Evolutionary conservation across 2,329 filamentous ascomycete species (phyloP).

Genomic region (Colletotrichum liaoningense): DNA sequence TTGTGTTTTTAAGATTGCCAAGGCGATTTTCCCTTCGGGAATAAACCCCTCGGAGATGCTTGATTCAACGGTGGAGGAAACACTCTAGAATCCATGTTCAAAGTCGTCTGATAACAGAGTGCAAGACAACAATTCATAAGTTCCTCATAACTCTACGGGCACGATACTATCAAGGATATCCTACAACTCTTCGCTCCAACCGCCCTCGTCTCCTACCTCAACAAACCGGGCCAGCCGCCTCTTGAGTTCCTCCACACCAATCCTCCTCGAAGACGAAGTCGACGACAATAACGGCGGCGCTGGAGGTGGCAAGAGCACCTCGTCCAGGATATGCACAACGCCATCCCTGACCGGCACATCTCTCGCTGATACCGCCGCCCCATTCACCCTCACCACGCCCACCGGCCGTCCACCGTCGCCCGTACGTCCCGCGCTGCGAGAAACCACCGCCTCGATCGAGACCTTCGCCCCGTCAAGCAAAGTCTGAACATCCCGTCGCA

Average conservation of each 20-base stretch:
- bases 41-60: too few relatives aligned
- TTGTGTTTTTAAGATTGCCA: too few relatives aligned
- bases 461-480: background rate
- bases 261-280: too few relatives aligned
- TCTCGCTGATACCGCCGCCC: background rate
- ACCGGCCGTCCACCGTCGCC: background rate
- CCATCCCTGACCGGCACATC: slow-evolving; percentile 20
- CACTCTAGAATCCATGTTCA: too few relatives aligned
- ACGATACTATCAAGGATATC: background rate
- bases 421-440: too few relatives aligned
- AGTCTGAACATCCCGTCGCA: background rate
- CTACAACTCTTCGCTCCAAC: background rate
- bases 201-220: background rate
- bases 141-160: too few relatives aligned
- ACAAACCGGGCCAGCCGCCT: background rate
- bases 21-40: too few relatives aligned
- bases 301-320: slow-evolving; percentile 5
- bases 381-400: background rate
- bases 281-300: background rate
- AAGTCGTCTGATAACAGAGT: too few relatives aligned
- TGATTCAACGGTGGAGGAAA: too few relatives aligned
- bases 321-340: slow-evolving; percentile 21
- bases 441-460: background rate
- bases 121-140: too few relatives aligned
- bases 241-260: slow-evolving; percentile 2